Evolutionary conservation across 148 eudicot species (phyloP).

Genomic region (Nepenthes gracilis): DNA sequence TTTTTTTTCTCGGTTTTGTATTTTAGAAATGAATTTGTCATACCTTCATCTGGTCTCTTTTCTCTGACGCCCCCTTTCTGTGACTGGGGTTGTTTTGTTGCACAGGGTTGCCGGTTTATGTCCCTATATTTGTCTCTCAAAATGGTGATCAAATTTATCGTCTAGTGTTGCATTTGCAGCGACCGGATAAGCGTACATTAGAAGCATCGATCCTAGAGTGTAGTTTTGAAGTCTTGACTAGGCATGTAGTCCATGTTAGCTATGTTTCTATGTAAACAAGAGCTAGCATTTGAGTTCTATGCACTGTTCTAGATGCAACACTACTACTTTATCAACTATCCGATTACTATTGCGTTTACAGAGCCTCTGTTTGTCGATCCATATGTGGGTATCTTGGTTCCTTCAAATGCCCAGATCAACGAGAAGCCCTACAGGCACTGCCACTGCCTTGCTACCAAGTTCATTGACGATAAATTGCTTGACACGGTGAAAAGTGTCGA

Average conservation of each 20-base stretch:
- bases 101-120: too few species aligned
- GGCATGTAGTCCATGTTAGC: background rate
- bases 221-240: background rate
- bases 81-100: background rate
- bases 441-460: conserved; percentile 70
- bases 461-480: conserved; percentile 71
- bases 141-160: too few species aligned
- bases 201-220: background rate
- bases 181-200: too few species aligned
- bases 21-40: background rate
- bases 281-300: too few species aligned
- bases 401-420: conserved; percentile 25
- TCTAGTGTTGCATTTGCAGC: too few species aligned
- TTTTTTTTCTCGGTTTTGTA: background rate
- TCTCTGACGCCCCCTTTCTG: background rate
- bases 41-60: background rate
- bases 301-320: background rate
- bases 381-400: conserved; percentile 59
- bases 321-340: background rate
- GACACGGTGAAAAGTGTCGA: conserved; percentile 29
- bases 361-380: conserved; percentile 85
- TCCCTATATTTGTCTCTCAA: too few species aligned
- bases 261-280: background rate
- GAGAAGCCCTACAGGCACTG: conserved; percentile 17
- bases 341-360: conserved; percentile 14